These are phyloP conservation scores for Rhynchosporium secalis DNA, from an alignment of 2,329 filamentous ascomycete genomes.

Conservation along the genomic window DNA sequence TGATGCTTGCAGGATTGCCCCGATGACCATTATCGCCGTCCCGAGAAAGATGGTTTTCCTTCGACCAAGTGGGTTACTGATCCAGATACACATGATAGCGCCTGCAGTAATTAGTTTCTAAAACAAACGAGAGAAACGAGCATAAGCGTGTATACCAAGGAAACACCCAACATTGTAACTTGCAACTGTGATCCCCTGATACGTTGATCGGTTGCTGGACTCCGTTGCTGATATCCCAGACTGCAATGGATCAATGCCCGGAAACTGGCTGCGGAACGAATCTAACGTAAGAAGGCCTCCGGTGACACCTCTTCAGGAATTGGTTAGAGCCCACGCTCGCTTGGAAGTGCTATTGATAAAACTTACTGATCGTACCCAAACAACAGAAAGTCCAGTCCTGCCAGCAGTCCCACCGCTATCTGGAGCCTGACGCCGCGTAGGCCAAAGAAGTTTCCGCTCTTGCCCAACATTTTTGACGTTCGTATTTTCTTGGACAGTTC, in stretches of 20 bases:
- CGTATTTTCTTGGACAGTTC: too few relatives aligned
- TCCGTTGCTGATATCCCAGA: slow-evolving; percentile 25
- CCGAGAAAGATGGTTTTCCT: slow-evolving; percentile 57
- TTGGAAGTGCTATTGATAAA: background rate
- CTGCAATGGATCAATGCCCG: slow-evolving; percentile 47
- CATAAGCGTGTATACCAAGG: slow-evolving; percentile 24
- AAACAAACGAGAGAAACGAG: too few relatives aligned
- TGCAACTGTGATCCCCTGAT: slow-evolving; percentile 53
- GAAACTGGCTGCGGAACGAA: slow-evolving; percentile 55
- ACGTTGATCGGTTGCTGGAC: slow-evolving; percentile 19
- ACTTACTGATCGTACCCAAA: slow-evolving; percentile 49
- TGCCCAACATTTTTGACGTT: slow-evolving; percentile 12
- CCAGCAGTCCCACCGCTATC: slow-evolving; percentile 68
- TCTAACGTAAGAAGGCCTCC: slow-evolving; percentile 46
- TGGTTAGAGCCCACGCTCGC: background rate
- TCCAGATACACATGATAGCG: slow-evolving; percentile 47
- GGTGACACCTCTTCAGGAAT: slow-evolving; percentile 42
- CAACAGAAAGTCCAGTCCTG: slow-evolving; percentile 69
- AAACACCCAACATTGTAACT: slow-evolving; percentile 63
- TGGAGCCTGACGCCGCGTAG: slow-evolving; percentile 65
- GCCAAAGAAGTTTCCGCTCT: slow-evolving; percentile 56
- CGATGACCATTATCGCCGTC: slow-evolving; percentile 57
- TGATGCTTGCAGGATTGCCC: slow-evolving; percentile 48
- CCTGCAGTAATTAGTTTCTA: slow-evolving; percentile 34
- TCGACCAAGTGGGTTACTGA: slow-evolving; percentile 59